A percentile compares a stretch with the other conserved stretches of the same genome.
Evolutionary conservation across 345 rosid species (phyloP).

Genomic region (Eucalyptus paniculata): DNA sequence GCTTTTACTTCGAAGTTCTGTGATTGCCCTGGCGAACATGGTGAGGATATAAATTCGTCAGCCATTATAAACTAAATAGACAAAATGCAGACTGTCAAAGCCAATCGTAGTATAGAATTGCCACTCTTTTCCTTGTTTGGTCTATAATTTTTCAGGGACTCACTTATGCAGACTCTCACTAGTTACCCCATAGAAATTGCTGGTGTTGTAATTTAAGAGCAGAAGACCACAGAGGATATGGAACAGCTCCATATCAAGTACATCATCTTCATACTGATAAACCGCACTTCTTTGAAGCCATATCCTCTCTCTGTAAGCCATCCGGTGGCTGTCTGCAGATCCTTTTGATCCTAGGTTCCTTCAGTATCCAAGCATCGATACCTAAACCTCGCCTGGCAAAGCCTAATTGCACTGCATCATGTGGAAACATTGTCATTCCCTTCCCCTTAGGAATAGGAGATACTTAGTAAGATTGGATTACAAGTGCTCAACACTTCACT

Average conservation of each 20-base stretch:
- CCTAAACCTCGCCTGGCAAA: background rate
- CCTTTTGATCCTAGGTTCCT: background rate
- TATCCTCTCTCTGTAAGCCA: background rate
- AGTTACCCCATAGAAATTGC: background rate
- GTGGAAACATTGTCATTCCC: background rate
- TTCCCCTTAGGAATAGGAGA: background rate
- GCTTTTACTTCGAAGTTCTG: background rate
- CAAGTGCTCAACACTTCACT: background rate
- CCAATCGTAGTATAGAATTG: background rate
- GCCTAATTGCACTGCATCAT: background rate
- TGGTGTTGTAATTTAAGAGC: background rate
- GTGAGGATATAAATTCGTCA: background rate
- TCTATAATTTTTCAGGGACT: background rate
- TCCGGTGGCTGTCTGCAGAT: background rate
- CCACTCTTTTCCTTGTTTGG: background rate
- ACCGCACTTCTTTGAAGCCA: background rate
- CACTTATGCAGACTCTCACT: background rate
- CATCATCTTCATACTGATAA: background rate
- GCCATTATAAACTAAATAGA: background rate
- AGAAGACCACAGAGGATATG: background rate
- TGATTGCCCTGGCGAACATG: background rate
- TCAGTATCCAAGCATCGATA: background rate
- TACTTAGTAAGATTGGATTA: background rate
- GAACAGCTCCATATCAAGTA: background rate
- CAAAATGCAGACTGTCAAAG: background rate